Base-by-base conservation (phyloP, 75 land plant species). In the Picea sitchensis region DNA sequence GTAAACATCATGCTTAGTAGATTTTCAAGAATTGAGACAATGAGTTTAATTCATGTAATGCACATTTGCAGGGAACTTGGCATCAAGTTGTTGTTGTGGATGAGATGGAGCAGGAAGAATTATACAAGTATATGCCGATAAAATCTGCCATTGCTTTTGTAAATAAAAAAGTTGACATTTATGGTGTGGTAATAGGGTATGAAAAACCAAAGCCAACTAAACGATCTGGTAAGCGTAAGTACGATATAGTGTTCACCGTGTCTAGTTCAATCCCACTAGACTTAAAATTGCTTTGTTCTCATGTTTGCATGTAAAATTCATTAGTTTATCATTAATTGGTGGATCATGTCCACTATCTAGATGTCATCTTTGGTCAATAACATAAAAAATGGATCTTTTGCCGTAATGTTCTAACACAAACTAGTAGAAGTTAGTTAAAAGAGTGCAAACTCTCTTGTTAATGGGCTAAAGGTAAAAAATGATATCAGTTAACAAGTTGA, bases 131-230 rank as follows among this genome's bases (percentile, higher is more conserved):
- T 84, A 72, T 85, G 57, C 79, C 74, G n/a, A 80, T 93, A 30
- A 26, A 6, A 26, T 91, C 88, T 59, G 93, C 96, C 13, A 68
- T 83, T 20, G 36, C 75, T 21, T 63, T 79, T 41, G 69, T 92
- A 5, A 80, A 82, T 21, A 83, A 83, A 51, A 86, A 83, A 78
- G 93, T 94, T 12, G 92, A 87, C 77, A 80, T 94, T 59, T 83
- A 90, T 82, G 97, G 87, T 69, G 87, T 87, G 69, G 74, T 94
- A 26, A 60, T 58, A 14, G 92, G 90, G 60, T 84, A 82, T 81
- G 85, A 90, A 59, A 60, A 73, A 41, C 89, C 93, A 4, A 86
- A 80, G 84, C 58, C 57, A 58, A 87, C 86, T 79, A 77, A 80
- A 58, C 92, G 94, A 83, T 61, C 89, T n/a, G 96, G 94, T 92